A percentile compares a stretch with the other conserved stretches of the same genome.
Evolutionary conservation across 2,329 filamentous ascomycete species (phyloP).

Genomic region (Talaromyces amestolkiae): DNA sequence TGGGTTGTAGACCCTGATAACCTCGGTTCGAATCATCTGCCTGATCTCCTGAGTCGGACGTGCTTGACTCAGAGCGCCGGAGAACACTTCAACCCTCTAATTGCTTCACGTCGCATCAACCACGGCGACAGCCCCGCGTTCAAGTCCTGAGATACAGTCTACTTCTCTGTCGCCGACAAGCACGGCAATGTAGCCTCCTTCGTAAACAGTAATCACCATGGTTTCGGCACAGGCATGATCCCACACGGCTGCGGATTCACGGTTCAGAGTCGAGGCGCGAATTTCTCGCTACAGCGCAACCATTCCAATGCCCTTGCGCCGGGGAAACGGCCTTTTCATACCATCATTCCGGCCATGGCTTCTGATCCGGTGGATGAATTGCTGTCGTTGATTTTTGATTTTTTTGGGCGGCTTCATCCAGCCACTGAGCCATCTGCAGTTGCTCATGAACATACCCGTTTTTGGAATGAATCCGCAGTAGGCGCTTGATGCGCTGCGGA

Average conservation of each 20-base stretch:
- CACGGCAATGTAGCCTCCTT: neutral
- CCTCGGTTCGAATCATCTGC: neutral
- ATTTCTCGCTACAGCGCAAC: neutral
- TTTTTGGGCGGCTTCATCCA: neutral
- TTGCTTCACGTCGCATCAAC: neutral
- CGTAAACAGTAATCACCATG: neutral
- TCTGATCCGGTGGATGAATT: neutral
- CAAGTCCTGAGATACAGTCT: neutral
- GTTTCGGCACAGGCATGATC: neutral
- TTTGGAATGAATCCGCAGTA: neutral
- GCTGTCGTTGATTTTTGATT: neutral
- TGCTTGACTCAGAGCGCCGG: neutral
- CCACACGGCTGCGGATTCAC: neutral
- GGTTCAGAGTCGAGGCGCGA: neutral
- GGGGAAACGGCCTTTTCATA: neutral
- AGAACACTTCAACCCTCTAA: neutral
- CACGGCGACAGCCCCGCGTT: neutral
- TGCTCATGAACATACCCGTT: neutral
- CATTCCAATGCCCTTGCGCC: neutral
- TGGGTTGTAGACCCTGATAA: neutral
- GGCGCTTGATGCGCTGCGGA: neutral
- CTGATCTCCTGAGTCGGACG: neutral
- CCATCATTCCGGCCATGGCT: neutral
- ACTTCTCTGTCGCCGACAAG: neutral
- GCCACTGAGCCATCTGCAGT: neutral